Base-by-base conservation (phyloP, 2,329 filamentous ascomycete species). In the Emmonsiellopsis sp. region DNA sequence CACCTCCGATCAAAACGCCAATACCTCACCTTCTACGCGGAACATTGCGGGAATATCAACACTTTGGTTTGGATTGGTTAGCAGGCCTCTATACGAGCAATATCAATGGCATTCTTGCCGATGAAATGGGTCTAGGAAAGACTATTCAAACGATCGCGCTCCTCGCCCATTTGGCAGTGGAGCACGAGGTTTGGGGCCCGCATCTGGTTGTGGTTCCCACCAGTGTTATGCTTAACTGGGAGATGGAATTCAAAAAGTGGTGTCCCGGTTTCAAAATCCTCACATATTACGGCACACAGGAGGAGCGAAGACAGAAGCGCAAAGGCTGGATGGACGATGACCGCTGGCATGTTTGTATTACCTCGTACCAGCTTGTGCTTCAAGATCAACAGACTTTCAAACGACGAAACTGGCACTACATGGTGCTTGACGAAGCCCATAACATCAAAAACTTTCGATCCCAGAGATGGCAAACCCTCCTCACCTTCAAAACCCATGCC, bases 361-460 rank as follows among this genome's bases (percentile, higher is more conserved):
- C 94, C 0, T 96, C 92, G 0, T 98, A 98, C 67, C 92, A 98
- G 63, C 83, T 98, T 47, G 91, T 97, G 6, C 79, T 97, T 13
- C 89, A 95, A 66, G 94, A 98, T 65, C 86, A 93, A 59, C 86
- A 92, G 61, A 89, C 95, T 0, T 94, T 98, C 73, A 93, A 95
- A 67, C 84, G 91, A 57, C 83, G 92, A 35, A 82, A 83, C 51
- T 98, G 94, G 94, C 91, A 97, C 66, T 98, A 97, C 70, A 89
- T 98, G 81, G 91, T 98, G 58, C 81, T 98, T 1, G 93, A 98
- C 62, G 93, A 98, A 73, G 93, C 94, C 0, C 93, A 98, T 75
- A 97, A 98, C 72, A 98, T 98, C 78, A 97, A 98, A 67, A 98
- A 98, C 70, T 98, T 97, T 77, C 91, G 95, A 65, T 96, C 92